A percentile compares a stretch with the other conserved stretches of the same genome.
phyloP scores from a whole-genome alignment of 495 filamentous ascomycete genomes.

The Aspergillus incahuasiensis region DNA sequence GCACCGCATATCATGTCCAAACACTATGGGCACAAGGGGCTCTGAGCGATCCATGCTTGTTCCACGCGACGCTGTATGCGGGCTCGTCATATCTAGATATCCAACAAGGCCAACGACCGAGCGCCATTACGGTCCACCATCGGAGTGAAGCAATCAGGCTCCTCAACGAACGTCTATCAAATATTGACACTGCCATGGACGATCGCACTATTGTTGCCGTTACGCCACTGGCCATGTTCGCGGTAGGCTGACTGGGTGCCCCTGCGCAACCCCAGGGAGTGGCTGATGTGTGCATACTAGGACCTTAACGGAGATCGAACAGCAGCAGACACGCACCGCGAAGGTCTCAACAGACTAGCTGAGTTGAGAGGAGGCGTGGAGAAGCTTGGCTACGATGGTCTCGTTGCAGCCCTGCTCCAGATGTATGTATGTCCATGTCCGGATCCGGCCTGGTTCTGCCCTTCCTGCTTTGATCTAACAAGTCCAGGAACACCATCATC shows the following conservation, averaged over 20 bases:
- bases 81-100: conserved; percentile 9
- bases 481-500: conserved; percentile 1
- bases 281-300: not conserved
- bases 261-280: no score
- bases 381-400: conserved; percentile 1
- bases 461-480: no score
- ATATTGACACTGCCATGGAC: not conserved
- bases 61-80: conserved; percentile 7
- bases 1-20: conserved; percentile 4
- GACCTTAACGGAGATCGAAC: not conserved
- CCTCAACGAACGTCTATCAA: conserved; percentile 5
- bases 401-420: not conserved
- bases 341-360: not conserved
- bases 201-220: conserved; percentile 7
- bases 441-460: no score
- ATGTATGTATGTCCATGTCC: no score
- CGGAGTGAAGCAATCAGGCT: conserved; percentile 1
- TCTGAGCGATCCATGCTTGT: conserved; percentile 7
- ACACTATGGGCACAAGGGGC: not conserved
- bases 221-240: conserved; percentile 1
- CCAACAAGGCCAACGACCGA: not conserved
- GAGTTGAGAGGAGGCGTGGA: not conserved
- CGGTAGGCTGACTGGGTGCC: not conserved
- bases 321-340: not conserved
- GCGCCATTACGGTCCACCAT: conserved; percentile 6